phyloP scores from a whole-genome alignment of 805 yeast genomes.

The Yarrowia yakushimensis region DNA sequence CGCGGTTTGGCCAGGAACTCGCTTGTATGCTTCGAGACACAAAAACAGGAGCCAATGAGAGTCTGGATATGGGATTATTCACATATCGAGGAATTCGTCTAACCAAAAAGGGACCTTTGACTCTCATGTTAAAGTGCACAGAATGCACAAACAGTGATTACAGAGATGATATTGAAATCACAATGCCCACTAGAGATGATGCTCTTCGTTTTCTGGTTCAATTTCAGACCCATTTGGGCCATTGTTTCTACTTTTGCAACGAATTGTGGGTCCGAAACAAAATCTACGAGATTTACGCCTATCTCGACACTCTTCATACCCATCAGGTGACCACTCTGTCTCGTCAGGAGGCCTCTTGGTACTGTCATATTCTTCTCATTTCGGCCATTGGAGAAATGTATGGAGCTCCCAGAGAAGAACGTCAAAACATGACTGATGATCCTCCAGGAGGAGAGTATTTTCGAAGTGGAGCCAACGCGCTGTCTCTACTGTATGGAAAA shows the following conservation, averaged over 20 bases:
- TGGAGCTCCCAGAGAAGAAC: slow-evolving; percentile 15
- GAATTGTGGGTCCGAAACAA: slow-evolving; percentile 23
- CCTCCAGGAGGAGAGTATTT: slow-evolving; percentile 30
- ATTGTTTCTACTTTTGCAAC: slow-evolving; percentile 32
- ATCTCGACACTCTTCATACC: not conserved
- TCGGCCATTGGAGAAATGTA: slow-evolving; percentile 33
- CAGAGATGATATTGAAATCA: slow-evolving; percentile 20
- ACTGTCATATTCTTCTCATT: slow-evolving; percentile 28
- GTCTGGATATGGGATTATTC: not conserved
- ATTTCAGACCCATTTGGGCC: slow-evolving; percentile 28
- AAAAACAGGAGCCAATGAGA: not conserved
- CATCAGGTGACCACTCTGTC: not conserved
- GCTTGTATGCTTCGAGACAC: not conserved
- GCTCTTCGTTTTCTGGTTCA: slow-evolving; percentile 27
- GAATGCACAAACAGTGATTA: not conserved
- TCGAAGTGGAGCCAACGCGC: slow-evolving; percentile 26
- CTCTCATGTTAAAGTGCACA: not conserved
- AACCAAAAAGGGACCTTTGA: not conserved
- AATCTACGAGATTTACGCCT: slow-evolving; percentile 26
- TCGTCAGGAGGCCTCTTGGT: slow-evolving; percentile 26
- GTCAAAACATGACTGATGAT: slow-evolving; percentile 16
- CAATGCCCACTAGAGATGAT: slow-evolving; percentile 28
- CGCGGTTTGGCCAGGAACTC: slow-evolving; percentile 21
- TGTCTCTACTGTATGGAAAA: slow-evolving; percentile 27
- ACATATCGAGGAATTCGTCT: not conserved